phyloP scores from a whole-genome alignment of 108 stramenopile genomes.

The Chaetoceros tenuissimus region DNA sequence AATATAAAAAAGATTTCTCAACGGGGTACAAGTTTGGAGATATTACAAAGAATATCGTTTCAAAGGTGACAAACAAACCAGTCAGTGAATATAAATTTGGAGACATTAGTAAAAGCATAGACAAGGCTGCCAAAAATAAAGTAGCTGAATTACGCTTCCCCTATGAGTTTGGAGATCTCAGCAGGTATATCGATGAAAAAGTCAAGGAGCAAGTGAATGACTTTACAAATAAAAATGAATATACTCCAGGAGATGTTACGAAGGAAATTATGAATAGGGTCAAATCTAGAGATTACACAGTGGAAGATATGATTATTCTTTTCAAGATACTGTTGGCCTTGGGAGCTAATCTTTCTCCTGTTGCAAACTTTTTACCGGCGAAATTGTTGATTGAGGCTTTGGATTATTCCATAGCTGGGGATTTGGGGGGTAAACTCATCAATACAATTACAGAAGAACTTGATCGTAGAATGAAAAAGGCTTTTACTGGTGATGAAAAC shows the following conservation, averaged over 20 bases:
- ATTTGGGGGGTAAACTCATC: conserved; percentile 8
- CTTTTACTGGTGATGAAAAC: conserved; percentile 18
- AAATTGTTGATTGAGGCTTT: conserved; percentile 11
- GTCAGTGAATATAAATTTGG: conserved; percentile 14
- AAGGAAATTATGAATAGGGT: conserved; percentile 12
- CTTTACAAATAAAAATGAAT: conserved; percentile 14
- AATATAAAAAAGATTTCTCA: too few species aligned
- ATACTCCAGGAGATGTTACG: conserved; percentile 14
- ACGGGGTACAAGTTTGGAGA: conserved; percentile 28
- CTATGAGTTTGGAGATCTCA: conserved; percentile 25
- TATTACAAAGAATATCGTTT: conserved; percentile 9
- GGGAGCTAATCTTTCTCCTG: conserved; percentile 9
- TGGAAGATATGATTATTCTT: conserved; percentile 14
- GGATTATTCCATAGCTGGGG: conserved; percentile 12
- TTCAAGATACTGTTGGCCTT: conserved; percentile 11
- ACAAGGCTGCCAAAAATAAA: not conserved
- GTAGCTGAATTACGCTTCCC: conserved; percentile 2
- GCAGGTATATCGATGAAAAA: conserved; percentile 9
- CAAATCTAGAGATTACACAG: conserved; percentile 8
- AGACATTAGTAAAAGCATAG: conserved; percentile 8
- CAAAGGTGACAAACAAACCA: conserved; percentile 11
- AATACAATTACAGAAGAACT: conserved; percentile 10
- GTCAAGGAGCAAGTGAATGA: conserved; percentile 6
- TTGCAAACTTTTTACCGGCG: conserved; percentile 10
- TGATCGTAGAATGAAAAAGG: conserved; percentile 22